Percentiles rank a stretch among this genome's conserved stretches.
phyloP scores from a whole-genome alignment of 768 basidiomycete genomes.

The Tylopilus plumbeoviolaceoides region DNA sequence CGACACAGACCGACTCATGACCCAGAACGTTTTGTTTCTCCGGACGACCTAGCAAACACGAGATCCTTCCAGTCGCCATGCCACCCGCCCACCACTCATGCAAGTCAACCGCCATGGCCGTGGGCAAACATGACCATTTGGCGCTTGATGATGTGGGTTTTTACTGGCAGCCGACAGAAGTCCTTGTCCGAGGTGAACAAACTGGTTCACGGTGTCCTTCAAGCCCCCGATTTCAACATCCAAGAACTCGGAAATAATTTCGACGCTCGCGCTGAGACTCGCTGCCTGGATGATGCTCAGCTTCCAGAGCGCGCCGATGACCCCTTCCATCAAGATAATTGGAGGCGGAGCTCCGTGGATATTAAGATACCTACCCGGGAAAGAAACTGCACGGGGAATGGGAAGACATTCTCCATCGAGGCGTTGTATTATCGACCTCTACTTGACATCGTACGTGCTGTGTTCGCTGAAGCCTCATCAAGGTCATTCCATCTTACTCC shows the following conservation, averaged over 20 bases:
- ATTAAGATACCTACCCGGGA: background rate
- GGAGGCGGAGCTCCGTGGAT: no score
- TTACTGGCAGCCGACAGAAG: slow-evolving; percentile 4
- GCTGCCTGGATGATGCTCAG: background rate
- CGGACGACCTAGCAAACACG: background rate
- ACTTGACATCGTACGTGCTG: background rate
- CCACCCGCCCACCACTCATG: background rate
- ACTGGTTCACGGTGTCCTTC: background rate
- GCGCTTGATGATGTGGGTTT: slow-evolving; percentile 9
- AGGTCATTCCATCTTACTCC: no score
- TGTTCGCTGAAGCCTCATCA: no score
- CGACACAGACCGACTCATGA: slow-evolving; percentile 1
- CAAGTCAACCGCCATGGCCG: slow-evolving; percentile 6
- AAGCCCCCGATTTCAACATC: slow-evolving; percentile 3
- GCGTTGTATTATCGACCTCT: slow-evolving; percentile 26
- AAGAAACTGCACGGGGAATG: slow-evolving; percentile 1
- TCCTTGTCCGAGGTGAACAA: background rate
- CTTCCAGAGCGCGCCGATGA: background rate
- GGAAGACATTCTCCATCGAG: slow-evolving; percentile 20
- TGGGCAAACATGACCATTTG: slow-evolving; percentile 13
- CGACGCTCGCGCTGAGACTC: background rate
- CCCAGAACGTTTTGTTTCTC: background rate
- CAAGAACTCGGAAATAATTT: slow-evolving; percentile 2
- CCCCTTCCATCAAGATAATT: background rate
- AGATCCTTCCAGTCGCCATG: no score